Base-by-base conservation (phyloP, 148 eudicot species). In the Rhododendron simsii region DNA sequence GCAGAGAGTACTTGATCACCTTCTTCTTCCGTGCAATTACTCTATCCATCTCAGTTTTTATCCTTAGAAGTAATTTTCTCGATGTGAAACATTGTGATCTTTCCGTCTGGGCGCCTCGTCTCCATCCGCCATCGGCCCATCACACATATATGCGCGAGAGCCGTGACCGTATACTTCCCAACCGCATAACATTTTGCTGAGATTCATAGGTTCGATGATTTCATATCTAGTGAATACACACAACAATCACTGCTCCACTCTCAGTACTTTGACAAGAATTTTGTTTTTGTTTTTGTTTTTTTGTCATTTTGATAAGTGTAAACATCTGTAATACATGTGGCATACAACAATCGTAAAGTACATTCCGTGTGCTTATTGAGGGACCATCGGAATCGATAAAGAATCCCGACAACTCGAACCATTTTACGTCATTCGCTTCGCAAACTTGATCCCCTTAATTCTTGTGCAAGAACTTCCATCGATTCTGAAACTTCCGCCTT, bases 401-500 rank as follows among this genome's bases (percentile, higher is more conserved):
- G 35, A 26, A 26, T 15, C 74, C 35, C 5, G 12, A n/a, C 3
- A 63, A 61, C 28, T 23, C 69, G 3, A n/a, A 8, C 73, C 3
- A n/a, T 65, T 10, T n/a, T 65, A 65, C 14, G 3, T 11, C 1
- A 65, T 65, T 65, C 74, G 35, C 33, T 67, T 26, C 6, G 74
- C 33, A 67, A 10, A 3, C 35, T 67, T 67, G 74, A 20, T 35
- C 81, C 81, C 13, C 55, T 20, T 37, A 65, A 41, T n/a, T 33
- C 76, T 33, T 47, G 79, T 73, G 65, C 30, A 45, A 84, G 44
- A 26, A 84, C 63, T 30, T 84, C 85, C 85, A 84, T 84, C 12
- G 85, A 84, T 47, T 84, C 85, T 20, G 85, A 84, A 73, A 84
- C 79, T 30, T 84, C 85, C 4, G 85, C 85, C 80, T 81, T 87